Conservation (phyloP, 768 basidiomycete genomes). For the Lactifluus rugatus region DNA sequence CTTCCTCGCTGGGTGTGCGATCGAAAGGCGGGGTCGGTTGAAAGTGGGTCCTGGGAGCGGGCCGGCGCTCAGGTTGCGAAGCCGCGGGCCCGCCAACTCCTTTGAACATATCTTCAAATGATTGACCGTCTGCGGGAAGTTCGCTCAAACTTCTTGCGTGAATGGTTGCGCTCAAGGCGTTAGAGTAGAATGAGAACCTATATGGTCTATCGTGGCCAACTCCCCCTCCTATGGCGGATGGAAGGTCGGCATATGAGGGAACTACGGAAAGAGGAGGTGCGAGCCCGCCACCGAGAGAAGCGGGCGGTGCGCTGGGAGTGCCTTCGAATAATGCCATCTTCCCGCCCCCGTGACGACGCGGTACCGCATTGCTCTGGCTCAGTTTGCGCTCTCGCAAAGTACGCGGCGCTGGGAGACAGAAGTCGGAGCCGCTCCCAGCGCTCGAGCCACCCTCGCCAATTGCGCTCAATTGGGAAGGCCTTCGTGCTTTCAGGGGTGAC, state of each 20-base stretch:
- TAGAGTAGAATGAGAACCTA: conserved; percentile 97
- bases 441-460: conserved; percentile 19
- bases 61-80: not conserved
- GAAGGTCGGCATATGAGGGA: conserved; percentile 35
- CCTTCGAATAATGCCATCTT: conserved; percentile 89
- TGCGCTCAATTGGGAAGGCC: conserved; percentile 8
- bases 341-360: conserved; percentile 52
- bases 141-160: conserved; percentile 90
- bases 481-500: conserved; percentile 23
- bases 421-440: conserved; percentile 19
- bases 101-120: conserved; percentile 82
- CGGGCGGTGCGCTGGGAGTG: conserved; percentile 36
- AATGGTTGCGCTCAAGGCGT: conserved; percentile 83
- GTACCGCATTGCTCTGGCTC: conserved; percentile 68
- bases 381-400: conserved; percentile 76
- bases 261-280: conserved; percentile 29
- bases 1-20: not conserved
- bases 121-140: conserved; percentile 87
- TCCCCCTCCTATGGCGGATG: not conserved
- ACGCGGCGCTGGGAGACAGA: conserved; percentile 36
- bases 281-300: conserved; percentile 26
- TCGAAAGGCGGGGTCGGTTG: not conserved
- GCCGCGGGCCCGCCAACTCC: conserved; percentile 29
- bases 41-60: not conserved
- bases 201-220: conserved; percentile 75